These are phyloP conservation scores for Cardiospermum halicacabum DNA, from an alignment of 345 rosid genomes.

Conservation along the genomic window DNA sequence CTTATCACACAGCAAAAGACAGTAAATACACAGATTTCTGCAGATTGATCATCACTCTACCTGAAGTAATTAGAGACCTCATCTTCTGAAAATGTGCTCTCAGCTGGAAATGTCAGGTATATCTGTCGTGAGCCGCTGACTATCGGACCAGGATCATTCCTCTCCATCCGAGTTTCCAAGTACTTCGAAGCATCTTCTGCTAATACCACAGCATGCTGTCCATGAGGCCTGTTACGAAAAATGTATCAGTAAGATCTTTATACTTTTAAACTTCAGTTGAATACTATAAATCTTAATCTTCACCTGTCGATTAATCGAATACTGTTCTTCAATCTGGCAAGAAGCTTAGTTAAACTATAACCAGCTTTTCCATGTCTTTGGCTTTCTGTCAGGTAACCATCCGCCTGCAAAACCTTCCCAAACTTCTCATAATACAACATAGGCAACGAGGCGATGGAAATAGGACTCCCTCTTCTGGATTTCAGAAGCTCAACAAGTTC, in stretches of 20 bases:
- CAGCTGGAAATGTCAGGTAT: slow-evolving; percentile 62
- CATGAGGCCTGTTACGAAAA: slow-evolving; percentile 56
- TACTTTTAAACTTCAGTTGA: background rate
- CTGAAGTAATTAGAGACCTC: slow-evolving; percentile 63
- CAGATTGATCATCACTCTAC: slow-evolving; percentile 13
- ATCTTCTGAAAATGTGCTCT: slow-evolving; percentile 59
- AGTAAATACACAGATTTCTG: background rate
- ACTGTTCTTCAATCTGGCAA: slow-evolving; percentile 41
- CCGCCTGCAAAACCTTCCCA: slow-evolving; percentile 61
- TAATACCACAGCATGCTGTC: slow-evolving; percentile 62
- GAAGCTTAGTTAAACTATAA: slow-evolving; percentile 61
- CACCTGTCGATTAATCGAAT: slow-evolving; percentile 58
- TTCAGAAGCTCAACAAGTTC: slow-evolving; percentile 55
- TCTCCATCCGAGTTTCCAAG: slow-evolving; percentile 36
- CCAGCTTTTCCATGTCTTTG: slow-evolving; percentile 74
- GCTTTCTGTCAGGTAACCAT: slow-evolving; percentile 70
- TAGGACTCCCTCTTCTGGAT: slow-evolving; percentile 49
- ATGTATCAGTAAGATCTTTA: background rate
- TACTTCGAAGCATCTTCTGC: slow-evolving; percentile 51
- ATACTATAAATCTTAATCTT: background rate
- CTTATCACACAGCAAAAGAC: background rate
- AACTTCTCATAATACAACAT: slow-evolving; percentile 56
- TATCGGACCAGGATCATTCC: slow-evolving; percentile 37
- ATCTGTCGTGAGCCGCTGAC: slow-evolving; percentile 57
- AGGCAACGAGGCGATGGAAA: slow-evolving; percentile 68